A percentile compares a stretch with the other conserved stretches of the same genome.
phyloP scores from a whole-genome alignment of 805 yeast species.

The Saturnispora dispora region DNA sequence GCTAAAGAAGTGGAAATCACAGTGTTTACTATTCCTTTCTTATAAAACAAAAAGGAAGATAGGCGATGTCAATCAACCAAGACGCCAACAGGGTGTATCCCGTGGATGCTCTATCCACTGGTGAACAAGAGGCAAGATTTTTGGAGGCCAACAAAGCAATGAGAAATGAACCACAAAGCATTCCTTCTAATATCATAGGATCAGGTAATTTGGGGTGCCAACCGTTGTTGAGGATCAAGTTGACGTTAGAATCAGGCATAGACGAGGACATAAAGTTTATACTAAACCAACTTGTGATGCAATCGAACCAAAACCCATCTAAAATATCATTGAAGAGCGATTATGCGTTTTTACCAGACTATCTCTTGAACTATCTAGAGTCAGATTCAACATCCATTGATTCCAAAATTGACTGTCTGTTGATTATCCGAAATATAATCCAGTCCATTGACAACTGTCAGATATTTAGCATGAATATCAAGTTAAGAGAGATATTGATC shows the following conservation, averaged over 20 bases:
- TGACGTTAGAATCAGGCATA: constrained; percentile 61
- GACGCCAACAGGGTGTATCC: constrained; percentile 21
- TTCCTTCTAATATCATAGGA: constrained; percentile 27
- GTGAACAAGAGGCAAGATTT: constrained; percentile 28
- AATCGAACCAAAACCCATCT: constrained; percentile 33
- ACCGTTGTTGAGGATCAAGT: constrained; percentile 52
- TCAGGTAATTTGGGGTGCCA: constrained; percentile 46
- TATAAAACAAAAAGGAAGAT: background rate
- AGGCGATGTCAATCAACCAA: constrained; percentile 1
- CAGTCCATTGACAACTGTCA: constrained; percentile 82
- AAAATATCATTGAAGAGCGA: constrained; percentile 33
- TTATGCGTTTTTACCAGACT: constrained; percentile 33
- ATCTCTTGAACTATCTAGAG: constrained; percentile 17
- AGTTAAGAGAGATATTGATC: constrained; percentile 32
- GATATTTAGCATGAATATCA: constrained; percentile 47
- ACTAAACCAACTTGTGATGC: constrained; percentile 41
- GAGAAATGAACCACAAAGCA: constrained; percentile 25
- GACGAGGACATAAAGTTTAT: constrained; percentile 68
- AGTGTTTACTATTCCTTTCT: background rate
- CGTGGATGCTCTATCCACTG: constrained; percentile 24
- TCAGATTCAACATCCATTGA: constrained; percentile 20
- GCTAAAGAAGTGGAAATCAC: background rate
- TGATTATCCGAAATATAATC: constrained; percentile 70
- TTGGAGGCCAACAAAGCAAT: constrained; percentile 24
- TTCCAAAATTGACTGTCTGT: constrained; percentile 38